phyloP scores from a whole-genome alignment of 2,329 filamentous ascomycete genomes.

The Neopestalotiopsis rosae region DNA sequence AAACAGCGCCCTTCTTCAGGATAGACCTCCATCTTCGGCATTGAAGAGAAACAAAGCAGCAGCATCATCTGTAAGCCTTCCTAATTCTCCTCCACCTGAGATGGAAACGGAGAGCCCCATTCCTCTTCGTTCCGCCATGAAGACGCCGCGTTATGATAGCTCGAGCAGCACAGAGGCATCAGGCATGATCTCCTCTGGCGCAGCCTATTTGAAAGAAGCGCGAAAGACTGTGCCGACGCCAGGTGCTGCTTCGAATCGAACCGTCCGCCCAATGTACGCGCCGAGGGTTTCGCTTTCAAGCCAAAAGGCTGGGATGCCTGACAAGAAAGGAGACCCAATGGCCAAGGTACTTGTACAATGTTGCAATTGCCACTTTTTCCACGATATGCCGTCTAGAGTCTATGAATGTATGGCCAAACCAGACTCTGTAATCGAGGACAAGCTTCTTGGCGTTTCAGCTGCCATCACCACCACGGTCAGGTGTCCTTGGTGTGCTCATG shows the following conservation, averaged over 20 bases:
- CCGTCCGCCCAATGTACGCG: constrained; percentile 32
- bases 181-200: constrained; percentile 30
- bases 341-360: constrained; percentile 71
- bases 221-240: constrained; percentile 36
- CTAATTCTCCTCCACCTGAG: constrained; percentile 34
- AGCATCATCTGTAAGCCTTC: constrained; percentile 31
- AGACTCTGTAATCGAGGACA: constrained; percentile 58
- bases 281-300: constrained; percentile 28
- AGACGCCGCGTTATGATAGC: constrained; percentile 31
- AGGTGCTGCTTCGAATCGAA: constrained; percentile 27
- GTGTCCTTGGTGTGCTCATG: constrained; percentile 75
- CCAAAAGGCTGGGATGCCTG: background rate
- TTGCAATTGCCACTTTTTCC: constrained; percentile 67
- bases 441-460: constrained; percentile 57
- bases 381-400: constrained; percentile 68
- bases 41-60: constrained; percentile 29
- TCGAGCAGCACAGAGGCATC: constrained; percentile 29
- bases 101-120: constrained; percentile 27
- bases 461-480: constrained; percentile 66
- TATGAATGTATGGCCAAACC: constrained; percentile 70
- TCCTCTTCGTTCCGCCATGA: constrained; percentile 33
- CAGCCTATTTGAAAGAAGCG: constrained; percentile 43
- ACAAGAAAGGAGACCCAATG: constrained; percentile 43
- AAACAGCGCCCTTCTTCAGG: constrained; percentile 41
- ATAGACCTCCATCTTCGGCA: constrained; percentile 45